Evolutionary conservation across 352 stramenopile species (phyloP), one percentile per base, ranked within the genome.

Genomic region (Phytophthora megakarya): DNA sequence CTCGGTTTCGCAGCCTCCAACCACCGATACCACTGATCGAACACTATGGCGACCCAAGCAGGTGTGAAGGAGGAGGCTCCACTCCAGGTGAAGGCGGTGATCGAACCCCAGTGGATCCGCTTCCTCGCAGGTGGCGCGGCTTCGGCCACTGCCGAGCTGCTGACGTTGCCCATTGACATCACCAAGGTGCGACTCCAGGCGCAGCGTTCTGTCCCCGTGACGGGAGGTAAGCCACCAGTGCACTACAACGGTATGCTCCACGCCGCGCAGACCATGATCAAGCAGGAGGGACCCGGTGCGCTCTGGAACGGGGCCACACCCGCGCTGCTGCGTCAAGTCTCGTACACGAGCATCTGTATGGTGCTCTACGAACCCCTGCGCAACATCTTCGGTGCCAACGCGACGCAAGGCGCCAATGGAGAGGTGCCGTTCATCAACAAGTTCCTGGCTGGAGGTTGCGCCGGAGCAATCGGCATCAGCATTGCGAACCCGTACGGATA

Each of bases 331-430:
- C 83, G 88, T 23, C 88, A 96, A 65, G 84, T 96, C 21, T 88
- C 81, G 61, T 96, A 94, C 72, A 93, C 85, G 51, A 95, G 86
- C 68, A 86, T 93, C 53, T 90, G 75, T 49, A 93, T 94, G 80
- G 79, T 92, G 40, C 71, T 94, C 6, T 96, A 96, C 68, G 82
- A 94, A 54, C 88, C 86, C 9, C 54, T 96, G 49, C 84, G 86
- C 37, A 87, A 96, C 50, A 61, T 87, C 18, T 90, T 90, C 44
- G 80, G 77, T 26, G 80, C 81, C 9, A 86, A 81, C 40, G 70
- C 53, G 25, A 54, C 50, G 11, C 55, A 72, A 18, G 49, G 65
- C 7, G 62, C 56, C 5, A 70, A 75, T n/a, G 65, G 69, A 13
- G 83, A 93, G 40, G 76, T 90, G 15, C 75, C 82, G 3, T 95